These are phyloP conservation scores for Blastocrithidia nonstop DNA, from an alignment of 208 protist genomes.

Conservation along the genomic window DNA sequence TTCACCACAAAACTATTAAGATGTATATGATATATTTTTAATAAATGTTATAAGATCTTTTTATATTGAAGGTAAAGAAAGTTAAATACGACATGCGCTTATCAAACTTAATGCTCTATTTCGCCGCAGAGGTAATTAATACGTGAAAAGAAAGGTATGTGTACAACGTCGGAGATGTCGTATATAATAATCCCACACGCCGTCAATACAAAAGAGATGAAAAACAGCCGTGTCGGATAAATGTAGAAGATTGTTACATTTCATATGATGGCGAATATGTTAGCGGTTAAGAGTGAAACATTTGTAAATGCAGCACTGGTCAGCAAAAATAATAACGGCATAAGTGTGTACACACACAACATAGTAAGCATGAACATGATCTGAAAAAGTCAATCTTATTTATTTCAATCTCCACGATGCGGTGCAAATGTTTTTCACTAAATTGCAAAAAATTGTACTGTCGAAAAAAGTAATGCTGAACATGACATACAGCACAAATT, in stretches of 20 bases:
- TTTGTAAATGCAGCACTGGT: constrained; percentile 73
- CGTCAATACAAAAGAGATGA: constrained; percentile 61
- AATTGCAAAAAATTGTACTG: constrained; percentile 63
- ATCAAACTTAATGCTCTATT: constrained; percentile 4
- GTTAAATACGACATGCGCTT: neutral
- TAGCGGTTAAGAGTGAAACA: constrained; percentile 51
- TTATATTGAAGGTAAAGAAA: no score
- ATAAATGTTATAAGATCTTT: no score
- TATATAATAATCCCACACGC: constrained; percentile 46
- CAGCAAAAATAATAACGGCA: constrained; percentile 55
- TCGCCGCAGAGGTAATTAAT: constrained; percentile 54
- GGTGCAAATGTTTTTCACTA: constrained; percentile 50
- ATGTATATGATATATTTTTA: no score
- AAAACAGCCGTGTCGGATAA: constrained; percentile 47
- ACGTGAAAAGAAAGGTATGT: constrained; percentile 21
- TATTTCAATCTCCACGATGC: constrained; percentile 25
- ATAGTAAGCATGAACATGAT: constrained; percentile 74
- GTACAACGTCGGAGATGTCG: constrained; percentile 44
- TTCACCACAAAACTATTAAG: no score
- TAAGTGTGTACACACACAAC: constrained; percentile 56
- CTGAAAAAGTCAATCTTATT: constrained; percentile 53
- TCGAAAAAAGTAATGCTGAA: constrained; percentile 42
- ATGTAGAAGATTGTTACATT: constrained; percentile 67
- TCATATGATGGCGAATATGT: constrained; percentile 73
- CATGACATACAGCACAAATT: constrained; percentile 64